Evolutionary conservation across 2,329 filamentous ascomycete species (phyloP).

Genomic region (Penicillium sp.): DNA sequence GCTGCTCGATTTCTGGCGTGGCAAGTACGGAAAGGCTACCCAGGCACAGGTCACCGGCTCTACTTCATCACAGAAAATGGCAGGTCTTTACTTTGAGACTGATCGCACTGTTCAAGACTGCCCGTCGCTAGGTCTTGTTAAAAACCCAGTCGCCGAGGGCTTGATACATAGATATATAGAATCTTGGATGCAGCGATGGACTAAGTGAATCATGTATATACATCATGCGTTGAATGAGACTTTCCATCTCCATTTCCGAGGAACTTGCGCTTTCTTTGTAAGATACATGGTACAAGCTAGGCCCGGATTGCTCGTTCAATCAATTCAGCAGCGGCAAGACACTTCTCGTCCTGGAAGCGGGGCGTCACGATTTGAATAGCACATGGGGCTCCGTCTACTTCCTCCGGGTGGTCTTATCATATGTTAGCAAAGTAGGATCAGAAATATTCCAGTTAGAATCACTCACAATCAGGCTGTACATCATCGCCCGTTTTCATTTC

Average conservation of each 20-base stretch:
- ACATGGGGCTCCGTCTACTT: constrained; percentile 50
- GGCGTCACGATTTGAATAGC: constrained; percentile 54
- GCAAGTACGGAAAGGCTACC: constrained; percentile 48
- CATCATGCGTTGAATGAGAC: neutral
- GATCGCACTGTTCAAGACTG: constrained; percentile 21
- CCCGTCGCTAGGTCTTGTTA: constrained; percentile 19
- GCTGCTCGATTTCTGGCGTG: constrained; percentile 57
- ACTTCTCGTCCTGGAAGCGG: constrained; percentile 55
- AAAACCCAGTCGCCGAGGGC: constrained; percentile 21
- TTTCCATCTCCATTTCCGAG: neutral
- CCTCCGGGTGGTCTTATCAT: constrained; percentile 45
- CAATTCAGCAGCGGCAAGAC: constrained; percentile 37
- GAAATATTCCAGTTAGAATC: neutral
- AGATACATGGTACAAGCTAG: neutral
- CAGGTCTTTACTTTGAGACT: constrained; percentile 22
- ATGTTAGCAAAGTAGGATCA: neutral
- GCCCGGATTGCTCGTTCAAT: constrained; percentile 34
- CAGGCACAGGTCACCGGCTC: neutral
- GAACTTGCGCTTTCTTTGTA: neutral
- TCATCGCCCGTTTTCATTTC: constrained; percentile 36
- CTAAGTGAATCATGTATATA: constrained; percentile 1
- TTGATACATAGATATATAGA: constrained; percentile 26
- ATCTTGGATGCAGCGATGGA: constrained; percentile 26
- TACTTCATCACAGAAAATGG: neutral
- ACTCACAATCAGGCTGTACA: constrained; percentile 34